Base-by-base conservation (phyloP, 495 filamentous ascomycete genomes). In the Talaromyces thailandensis region DNA sequence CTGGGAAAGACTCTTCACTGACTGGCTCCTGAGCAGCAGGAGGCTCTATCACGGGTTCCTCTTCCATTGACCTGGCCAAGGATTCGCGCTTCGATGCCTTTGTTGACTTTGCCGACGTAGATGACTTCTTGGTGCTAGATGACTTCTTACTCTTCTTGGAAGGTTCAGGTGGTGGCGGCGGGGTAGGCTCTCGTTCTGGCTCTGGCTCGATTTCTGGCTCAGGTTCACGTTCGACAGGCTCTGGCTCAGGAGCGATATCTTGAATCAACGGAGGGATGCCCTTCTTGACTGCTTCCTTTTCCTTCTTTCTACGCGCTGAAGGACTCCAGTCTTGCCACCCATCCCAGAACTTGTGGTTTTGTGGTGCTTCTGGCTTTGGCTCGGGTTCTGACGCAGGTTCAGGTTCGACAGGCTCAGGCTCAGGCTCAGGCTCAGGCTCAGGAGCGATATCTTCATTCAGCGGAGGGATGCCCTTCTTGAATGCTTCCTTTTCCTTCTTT, bases 111-210 rank as follows among this genome's bases (percentile, higher is more conserved):
- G 62, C 51, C 12, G 67, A 52, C 9, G 66, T 65, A 55, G 65
- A 50, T 3, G 69, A 64, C 58, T 76, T 77, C 50, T 77, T 76
- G 9, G 65, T 64, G 23, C 69, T 66, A 31, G 66, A 64, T 18
- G 67, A 63, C 40, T 65, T 60, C 43, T 65, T 63, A 16, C 51
- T 35, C 63, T 59, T 60, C 58, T 63, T 60, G 48, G 51, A 24
- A 2, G 71, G 66, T 58, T 75, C 71, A 5, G 69, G 68, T 50
- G 73, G 71, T 28, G 7, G 72, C 62, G 55, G 28, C 8, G 55
- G 24, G 6, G 52, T 5, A 60, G 32, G 67, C 63, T 58, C 56
- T 21, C 16, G 58, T 62, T 71, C 69, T 16, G 48, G 62, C 45
- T 58, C 60, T 18, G 37, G 55, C 25, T 59, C n/a, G n/a, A n/a